A percentile compares a stretch with the other conserved stretches of the same genome.
These are phyloP conservation scores for Fusarium agapanthi DNA, from an alignment of 2,329 filamentous ascomycete genomes.

Conservation along the genomic window DNA sequence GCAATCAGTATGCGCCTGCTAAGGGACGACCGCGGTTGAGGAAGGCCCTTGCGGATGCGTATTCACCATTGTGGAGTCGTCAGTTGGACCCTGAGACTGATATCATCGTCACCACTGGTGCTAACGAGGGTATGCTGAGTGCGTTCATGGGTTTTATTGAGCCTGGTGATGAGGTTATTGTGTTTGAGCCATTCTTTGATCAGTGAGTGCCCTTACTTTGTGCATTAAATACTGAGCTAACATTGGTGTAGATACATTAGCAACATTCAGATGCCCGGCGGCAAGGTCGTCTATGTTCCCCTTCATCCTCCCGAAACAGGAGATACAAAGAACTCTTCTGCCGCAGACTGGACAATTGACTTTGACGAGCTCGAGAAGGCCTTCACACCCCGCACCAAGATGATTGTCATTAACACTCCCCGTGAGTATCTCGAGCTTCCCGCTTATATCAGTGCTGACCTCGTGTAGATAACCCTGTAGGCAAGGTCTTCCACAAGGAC, in stretches of 20 bases:
- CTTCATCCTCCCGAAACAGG: slow-evolving; percentile 87
- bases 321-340: slow-evolving; percentile 80
- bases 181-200: slow-evolving; percentile 99
- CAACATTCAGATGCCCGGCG: slow-evolving; percentile 98
- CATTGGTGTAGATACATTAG: slow-evolving; percentile 69
- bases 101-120: slow-evolving; percentile 91
- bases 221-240: background rate
- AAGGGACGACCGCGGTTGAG: slow-evolving; percentile 90
- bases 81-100: slow-evolving; percentile 88
- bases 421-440: slow-evolving; percentile 46
- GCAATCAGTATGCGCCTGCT: slow-evolving; percentile 98
- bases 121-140: slow-evolving; percentile 93
- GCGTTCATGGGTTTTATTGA: slow-evolving; percentile 99
- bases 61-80: slow-evolving; percentile 87
- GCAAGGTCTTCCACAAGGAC: slow-evolving; percentile 88
- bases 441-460: slow-evolving; percentile 11
- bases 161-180: slow-evolving; percentile 92
- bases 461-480: slow-evolving; percentile 83
- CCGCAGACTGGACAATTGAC: slow-evolving; percentile 88
- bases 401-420: slow-evolving; percentile 90
- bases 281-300: slow-evolving; percentile 95
- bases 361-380: slow-evolving; percentile 82
- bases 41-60: slow-evolving; percentile 92
- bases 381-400: slow-evolving; percentile 88
- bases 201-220: slow-evolving; percentile 62